Conservation (phyloP, 805 yeast genomes). For the Candida adriatica region DNA sequence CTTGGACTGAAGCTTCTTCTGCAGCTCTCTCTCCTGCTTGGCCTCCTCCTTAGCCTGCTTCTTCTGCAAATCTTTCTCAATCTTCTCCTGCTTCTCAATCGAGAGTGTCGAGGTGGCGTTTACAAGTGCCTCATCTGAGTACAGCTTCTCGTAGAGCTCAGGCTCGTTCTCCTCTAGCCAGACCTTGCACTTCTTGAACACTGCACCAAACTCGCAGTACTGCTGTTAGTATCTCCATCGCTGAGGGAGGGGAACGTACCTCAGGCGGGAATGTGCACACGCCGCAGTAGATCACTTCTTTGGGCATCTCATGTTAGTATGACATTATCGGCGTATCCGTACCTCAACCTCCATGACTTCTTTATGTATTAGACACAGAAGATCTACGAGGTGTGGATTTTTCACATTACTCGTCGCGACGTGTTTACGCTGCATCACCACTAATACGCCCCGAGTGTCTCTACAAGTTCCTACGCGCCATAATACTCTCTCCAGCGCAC, state of each 20-base stretch:
- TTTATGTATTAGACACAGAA: too few relatives aligned
- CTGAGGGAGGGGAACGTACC: conserved; percentile 9
- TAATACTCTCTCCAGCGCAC: too few relatives aligned
- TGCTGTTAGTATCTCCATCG: conserved; percentile 17
- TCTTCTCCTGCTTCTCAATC: conserved; percentile 73
- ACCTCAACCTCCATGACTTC: too few relatives aligned
- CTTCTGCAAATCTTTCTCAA: conserved; percentile 75
- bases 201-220: conserved; percentile 87
- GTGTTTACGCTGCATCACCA: too few relatives aligned
- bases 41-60: conserved; percentile 82
- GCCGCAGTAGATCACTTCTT: conserved; percentile 58
- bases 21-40: conserved; percentile 77
- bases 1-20: conserved; percentile 71
- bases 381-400: too few relatives aligned
- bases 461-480: too few relatives aligned
- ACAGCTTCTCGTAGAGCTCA: conserved; percentile 51
- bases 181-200: conserved; percentile 72
- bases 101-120: conserved; percentile 56
- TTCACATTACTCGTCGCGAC: too few relatives aligned
- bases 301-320: too few relatives aligned
- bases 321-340: too few relatives aligned
- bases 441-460: too few relatives aligned
- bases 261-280: conserved; percentile 83
- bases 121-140: conserved; percentile 52
- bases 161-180: conserved; percentile 64